Evolutionary conservation across 2,329 filamentous ascomycete species (phyloP).

Genomic region (Fusarium sp.): DNA sequence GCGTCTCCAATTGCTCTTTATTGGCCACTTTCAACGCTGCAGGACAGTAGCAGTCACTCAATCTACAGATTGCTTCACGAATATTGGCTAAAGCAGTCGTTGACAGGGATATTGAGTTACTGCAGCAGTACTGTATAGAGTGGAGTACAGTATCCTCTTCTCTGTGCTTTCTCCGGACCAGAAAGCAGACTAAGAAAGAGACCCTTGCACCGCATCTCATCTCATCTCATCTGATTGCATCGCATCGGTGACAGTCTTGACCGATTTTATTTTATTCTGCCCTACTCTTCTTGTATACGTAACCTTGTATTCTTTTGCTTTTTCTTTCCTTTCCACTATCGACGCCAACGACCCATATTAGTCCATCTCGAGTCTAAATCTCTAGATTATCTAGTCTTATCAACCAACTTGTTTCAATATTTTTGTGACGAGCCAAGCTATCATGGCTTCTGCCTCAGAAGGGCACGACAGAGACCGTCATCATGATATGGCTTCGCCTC

Average conservation of each 20-base stretch:
- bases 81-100: neutral
- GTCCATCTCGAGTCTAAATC: neutral
- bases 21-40: neutral
- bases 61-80: neutral
- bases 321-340: neutral
- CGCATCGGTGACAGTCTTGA: constrained; percentile 17
- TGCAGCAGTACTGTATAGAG: neutral
- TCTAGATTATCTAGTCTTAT: neutral
- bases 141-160: constrained; percentile 22
- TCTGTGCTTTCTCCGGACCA: neutral
- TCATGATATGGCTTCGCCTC: constrained; percentile 8
- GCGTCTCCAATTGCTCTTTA: neutral
- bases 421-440: neutral
- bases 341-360: neutral
- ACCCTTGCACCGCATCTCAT: constrained; percentile 14
- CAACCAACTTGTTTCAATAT: neutral
- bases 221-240: neutral
- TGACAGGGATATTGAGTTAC: constrained; percentile 8
- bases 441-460: constrained; percentile 27
- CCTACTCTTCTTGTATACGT: constrained; percentile 8
- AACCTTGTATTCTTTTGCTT: neutral
- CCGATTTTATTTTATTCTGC: neutral
- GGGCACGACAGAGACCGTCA: constrained; percentile 10
- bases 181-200: neutral
- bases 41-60: neutral